Conservation (phyloP, 257 asterid species). For the Hygrophila difformis region DNA sequence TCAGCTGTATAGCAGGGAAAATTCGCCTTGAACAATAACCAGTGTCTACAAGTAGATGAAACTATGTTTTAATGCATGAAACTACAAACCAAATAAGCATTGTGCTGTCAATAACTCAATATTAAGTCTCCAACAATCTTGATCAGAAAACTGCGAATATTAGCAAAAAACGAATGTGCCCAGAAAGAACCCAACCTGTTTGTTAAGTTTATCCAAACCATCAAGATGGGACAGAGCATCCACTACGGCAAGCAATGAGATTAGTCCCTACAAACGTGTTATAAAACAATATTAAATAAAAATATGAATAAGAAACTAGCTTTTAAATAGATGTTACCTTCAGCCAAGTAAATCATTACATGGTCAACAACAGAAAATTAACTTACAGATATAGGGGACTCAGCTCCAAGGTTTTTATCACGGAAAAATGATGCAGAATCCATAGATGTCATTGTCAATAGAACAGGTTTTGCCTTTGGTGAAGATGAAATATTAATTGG, state of each 20-base stretch:
- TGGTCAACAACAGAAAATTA: constrained; percentile 10
- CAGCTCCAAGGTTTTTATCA: constrained; percentile 88
- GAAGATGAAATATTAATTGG: constrained; percentile 49
- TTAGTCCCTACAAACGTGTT: constrained; percentile 77
- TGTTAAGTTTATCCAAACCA: constrained; percentile 52
- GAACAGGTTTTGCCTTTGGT: constrained; percentile 46
- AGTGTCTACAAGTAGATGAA: constrained; percentile 15
- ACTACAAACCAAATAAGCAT: constrained; percentile 6
- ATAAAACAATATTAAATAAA: constrained; percentile 12
- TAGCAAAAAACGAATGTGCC: too few species aligned
- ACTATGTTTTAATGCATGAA: background rate
- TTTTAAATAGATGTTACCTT: constrained; percentile 2
- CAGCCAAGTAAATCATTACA: constrained; percentile 11
- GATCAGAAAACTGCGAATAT: constrained; percentile 7
- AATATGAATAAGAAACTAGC: constrained; percentile 5
- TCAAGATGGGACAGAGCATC: constrained; percentile 74
- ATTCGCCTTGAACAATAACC: constrained; percentile 6
- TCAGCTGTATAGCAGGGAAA: constrained; percentile 4
- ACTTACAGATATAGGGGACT: constrained; percentile 95
- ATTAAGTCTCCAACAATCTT: too few species aligned
- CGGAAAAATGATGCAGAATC: constrained; percentile 96
- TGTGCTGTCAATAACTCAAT: background rate
- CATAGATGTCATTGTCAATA: constrained; percentile 78
- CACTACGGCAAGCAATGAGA: constrained; percentile 87
- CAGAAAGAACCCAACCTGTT: constrained; percentile 51